A percentile compares a stretch with the other conserved stretches of the same genome.
Conservation (phyloP, 768 basidiomycete genomes). For the Aureoboletus auriporus region DNA sequence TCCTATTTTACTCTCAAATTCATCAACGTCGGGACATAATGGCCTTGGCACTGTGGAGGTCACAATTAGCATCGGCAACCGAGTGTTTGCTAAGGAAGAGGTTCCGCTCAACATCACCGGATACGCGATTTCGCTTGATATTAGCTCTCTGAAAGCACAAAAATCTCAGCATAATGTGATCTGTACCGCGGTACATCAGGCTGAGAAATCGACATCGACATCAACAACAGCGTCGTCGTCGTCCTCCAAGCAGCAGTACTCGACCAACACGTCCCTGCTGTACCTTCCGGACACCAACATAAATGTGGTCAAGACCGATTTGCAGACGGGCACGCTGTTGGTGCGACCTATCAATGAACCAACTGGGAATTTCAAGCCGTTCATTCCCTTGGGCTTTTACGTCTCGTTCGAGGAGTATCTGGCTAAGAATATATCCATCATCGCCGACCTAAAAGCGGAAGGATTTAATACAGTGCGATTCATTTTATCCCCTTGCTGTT, state of each 20-base stretch:
- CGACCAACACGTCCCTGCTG: conserved; percentile 29
- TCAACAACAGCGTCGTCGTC: too few relatives aligned
- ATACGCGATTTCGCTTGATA: conserved; percentile 31
- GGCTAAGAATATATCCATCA: conserved; percentile 44
- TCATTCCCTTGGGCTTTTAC: conserved; percentile 75
- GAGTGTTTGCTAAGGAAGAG: conserved; percentile 16
- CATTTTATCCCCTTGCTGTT: neutral
- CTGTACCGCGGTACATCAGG: conserved; percentile 31
- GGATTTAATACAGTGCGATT: conserved; percentile 35
- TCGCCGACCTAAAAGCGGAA: conserved; percentile 55
- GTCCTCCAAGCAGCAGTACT: conserved; percentile 27
- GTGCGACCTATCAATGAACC: conserved; percentile 29
- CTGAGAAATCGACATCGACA: neutral
- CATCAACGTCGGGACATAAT: too few relatives aligned
- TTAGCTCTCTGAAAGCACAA: conserved; percentile 28
- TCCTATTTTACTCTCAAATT: conserved; percentile 23
- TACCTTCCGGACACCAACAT: conserved; percentile 38
- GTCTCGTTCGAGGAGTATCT: conserved; percentile 55
- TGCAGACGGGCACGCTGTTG: conserved; percentile 42
- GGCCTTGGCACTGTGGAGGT: conserved; percentile 20
- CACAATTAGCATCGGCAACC: conserved; percentile 28
- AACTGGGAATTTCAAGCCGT: conserved; percentile 28
- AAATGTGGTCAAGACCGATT: conserved; percentile 46
- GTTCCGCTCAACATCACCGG: conserved; percentile 39
- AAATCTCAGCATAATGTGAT: conserved; percentile 28